These are phyloP conservation scores for Nannizziopsis arthrosporioides DNA, from an alignment of 2,329 filamentous ascomycete genomes.

Conservation along the genomic window DNA sequence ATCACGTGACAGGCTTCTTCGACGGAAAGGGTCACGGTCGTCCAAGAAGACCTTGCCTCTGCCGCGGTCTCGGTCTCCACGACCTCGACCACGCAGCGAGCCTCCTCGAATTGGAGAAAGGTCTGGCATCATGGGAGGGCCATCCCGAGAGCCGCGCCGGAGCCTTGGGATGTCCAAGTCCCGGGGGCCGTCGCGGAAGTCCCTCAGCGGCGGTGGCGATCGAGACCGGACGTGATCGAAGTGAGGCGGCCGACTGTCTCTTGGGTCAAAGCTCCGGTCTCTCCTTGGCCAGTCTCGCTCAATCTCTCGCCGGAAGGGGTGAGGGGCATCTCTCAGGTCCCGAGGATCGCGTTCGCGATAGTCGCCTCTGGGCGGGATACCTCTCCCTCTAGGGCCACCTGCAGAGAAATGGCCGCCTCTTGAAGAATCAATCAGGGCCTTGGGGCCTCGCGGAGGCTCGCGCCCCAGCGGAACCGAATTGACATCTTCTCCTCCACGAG, in stretches of 20 bases:
- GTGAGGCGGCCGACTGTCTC: slow-evolving; percentile 31
- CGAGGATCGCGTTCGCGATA: slow-evolving; percentile 40
- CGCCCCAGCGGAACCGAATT: slow-evolving; percentile 47
- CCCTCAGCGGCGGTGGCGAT: slow-evolving; percentile 30
- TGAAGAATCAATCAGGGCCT: slow-evolving; percentile 61
- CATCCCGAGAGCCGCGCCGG: slow-evolving; percentile 36
- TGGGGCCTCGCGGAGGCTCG: slow-evolving; percentile 71
- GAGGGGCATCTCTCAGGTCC: slow-evolving; percentile 25
- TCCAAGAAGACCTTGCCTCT: slow-evolving; percentile 32
- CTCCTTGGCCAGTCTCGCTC: slow-evolving; percentile 38
- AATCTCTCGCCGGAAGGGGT: slow-evolving; percentile 30
- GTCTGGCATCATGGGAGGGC: slow-evolving; percentile 29
- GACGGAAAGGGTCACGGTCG: slow-evolving; percentile 34
- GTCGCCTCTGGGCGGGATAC: slow-evolving; percentile 49
- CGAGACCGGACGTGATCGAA: slow-evolving; percentile 37
- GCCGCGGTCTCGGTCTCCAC: slow-evolving; percentile 35
- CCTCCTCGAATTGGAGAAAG: slow-evolving; percentile 29
- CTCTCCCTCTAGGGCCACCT: slow-evolving; percentile 47
- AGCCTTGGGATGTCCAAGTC: slow-evolving; percentile 31
- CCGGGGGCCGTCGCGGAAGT: slow-evolving; percentile 31
- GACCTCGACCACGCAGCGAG: slow-evolving; percentile 32
- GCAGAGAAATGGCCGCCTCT: slow-evolving; percentile 39
- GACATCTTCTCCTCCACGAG: slow-evolving; percentile 45
- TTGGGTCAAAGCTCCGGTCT: slow-evolving; percentile 37
- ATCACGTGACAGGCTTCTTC: slow-evolving; percentile 36